Percentiles rank a stretch among this genome's conserved stretches.
Conservation (phyloP, 371 early-diverging fungal genomes). For the Rhizopus stolonifer region DNA sequence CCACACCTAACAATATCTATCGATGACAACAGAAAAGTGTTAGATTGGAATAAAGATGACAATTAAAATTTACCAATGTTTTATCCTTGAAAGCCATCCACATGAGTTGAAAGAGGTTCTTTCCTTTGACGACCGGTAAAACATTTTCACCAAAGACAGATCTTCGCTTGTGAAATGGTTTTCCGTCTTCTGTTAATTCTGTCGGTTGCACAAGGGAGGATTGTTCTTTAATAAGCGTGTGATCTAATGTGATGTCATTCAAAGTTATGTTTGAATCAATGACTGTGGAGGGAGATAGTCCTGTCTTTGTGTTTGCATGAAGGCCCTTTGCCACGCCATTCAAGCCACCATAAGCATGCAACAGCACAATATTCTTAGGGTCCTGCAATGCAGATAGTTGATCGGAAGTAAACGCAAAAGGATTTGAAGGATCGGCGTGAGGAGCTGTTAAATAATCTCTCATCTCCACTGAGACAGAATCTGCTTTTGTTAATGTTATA, state of each 20-base stretch:
- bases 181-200: background rate
- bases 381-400: conserved; percentile 50
- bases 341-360: conserved; percentile 44
- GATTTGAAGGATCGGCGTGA: conserved; percentile 35
- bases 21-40: conserved; percentile 4
- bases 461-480: conserved; percentile 21
- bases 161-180: conserved; percentile 36
- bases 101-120: conserved; percentile 70
- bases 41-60: background rate
- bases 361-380: conserved; percentile 46
- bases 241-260: conserved; percentile 19
- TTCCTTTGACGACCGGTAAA: conserved; percentile 66
- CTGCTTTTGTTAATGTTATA: conserved; percentile 1
- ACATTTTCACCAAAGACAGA: conserved; percentile 64
- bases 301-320: conserved; percentile 37
- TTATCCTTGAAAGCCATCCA: conserved; percentile 86
- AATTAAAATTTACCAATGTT: conserved; percentile 57
- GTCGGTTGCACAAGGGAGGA: background rate
- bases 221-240: background rate
- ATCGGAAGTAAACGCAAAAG: conserved; percentile 48
- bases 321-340: conserved; percentile 48
- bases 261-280: conserved; percentile 18
- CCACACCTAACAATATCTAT: conserved; percentile 76
- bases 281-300: conserved; percentile 29
- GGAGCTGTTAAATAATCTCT: conserved; percentile 22